These are phyloP conservation scores for Kuraishia cidri DNA, from an alignment of 805 yeast genomes.

Conservation along the genomic window DNA sequence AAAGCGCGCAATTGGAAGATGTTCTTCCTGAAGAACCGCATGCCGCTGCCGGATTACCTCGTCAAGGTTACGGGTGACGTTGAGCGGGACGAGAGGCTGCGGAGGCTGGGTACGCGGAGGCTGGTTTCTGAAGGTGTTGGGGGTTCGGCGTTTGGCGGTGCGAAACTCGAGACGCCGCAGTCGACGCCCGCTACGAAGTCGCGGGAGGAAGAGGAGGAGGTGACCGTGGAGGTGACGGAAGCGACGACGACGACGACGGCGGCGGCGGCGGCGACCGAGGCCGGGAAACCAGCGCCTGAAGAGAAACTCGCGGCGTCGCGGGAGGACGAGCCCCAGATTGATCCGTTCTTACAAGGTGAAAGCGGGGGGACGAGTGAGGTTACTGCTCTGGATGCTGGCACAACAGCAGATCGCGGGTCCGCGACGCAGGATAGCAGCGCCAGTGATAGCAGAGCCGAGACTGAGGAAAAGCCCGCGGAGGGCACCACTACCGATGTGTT, in stretches of 20 bases:
- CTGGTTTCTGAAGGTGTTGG: neutral
- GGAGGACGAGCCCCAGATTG: too few relatives aligned
- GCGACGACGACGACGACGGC: too few relatives aligned
- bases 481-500: too few relatives aligned
- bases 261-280: too few relatives aligned
- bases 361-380: neutral
- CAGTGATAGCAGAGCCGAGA: too few relatives aligned
- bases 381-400: neutral
- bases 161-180: neutral
- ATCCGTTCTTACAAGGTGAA: too few relatives aligned
- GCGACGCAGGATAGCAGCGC: neutral
- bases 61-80: conserved; percentile 82
- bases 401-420: neutral
- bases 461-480: too few relatives aligned
- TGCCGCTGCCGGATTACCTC: conserved; percentile 74
- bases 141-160: neutral
- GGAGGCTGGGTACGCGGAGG: too few relatives aligned
- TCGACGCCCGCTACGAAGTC: neutral
- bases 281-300: too few relatives aligned
- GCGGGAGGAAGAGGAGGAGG: neutral
- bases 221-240: too few relatives aligned
- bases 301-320: too few relatives aligned
- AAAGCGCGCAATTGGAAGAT: conserved; percentile 95
- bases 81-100: conserved; percentile 27
- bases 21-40: conserved; percentile 66